These are phyloP conservation scores for Boletellus emodensis DNA, from an alignment of 768 basidiomycete genomes.

Conservation along the genomic window DNA sequence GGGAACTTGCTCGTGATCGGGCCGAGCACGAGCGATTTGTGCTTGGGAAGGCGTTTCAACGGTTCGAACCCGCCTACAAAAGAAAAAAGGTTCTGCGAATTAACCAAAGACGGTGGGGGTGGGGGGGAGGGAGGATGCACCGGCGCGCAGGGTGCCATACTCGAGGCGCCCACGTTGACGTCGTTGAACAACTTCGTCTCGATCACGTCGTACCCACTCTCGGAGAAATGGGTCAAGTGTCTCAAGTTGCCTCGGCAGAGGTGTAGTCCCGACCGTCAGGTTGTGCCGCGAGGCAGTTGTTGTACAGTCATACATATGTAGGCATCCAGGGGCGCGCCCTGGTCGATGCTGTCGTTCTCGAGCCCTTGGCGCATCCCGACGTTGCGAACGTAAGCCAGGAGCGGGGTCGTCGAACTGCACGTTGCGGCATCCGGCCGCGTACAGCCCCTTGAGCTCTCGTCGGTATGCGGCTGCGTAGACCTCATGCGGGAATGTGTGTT, in stretches of 20 bases:
- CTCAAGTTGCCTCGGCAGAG: constrained; percentile 40
- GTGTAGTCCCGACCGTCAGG: constrained; percentile 40
- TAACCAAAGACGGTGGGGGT: fast-evolving
- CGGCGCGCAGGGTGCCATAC: constrained; percentile 46
- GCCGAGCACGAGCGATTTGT: constrained; percentile 41
- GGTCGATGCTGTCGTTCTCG: constrained; percentile 56
- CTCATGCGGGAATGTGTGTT: constrained; percentile 19
- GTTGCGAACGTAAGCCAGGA: constrained; percentile 61
- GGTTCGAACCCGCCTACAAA: constrained; percentile 30
- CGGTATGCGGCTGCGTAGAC: constrained; percentile 10
- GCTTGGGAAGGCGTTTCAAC: constrained; percentile 27
- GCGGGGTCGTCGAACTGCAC: constrained; percentile 47
- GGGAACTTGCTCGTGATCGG: constrained; percentile 44
- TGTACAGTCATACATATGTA: constrained; percentile 45
- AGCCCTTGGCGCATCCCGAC: constrained; percentile 53
- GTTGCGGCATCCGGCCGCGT: constrained; percentile 27
- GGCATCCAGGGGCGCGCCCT: constrained; percentile 60
- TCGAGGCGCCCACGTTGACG: constrained; percentile 44
- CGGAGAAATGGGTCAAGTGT: constrained; percentile 36
- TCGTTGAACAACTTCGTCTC: constrained; percentile 43
- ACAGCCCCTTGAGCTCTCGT: neutral
- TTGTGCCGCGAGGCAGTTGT: constrained; percentile 36
- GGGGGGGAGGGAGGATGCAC: constrained; percentile 19
- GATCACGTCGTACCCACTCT: constrained; percentile 45
- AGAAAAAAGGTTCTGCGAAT: neutral